Conservation (phyloP, 768 basidiomycete genomes). For the Tricholoma matsutake region DNA sequence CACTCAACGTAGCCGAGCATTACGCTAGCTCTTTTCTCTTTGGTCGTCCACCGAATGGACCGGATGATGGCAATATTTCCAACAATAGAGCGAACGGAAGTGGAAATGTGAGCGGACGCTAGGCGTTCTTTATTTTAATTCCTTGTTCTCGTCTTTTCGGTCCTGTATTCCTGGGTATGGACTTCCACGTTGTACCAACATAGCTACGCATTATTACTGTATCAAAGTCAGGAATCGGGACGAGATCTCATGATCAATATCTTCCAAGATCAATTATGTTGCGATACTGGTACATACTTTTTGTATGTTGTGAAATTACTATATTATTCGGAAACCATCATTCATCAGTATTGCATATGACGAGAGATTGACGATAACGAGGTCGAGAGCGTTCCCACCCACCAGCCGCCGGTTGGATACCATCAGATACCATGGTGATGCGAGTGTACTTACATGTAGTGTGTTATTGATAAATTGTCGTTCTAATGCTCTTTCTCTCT, state of each 20-base stretch:
- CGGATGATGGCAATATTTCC: conserved; percentile 14
- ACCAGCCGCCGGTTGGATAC: no score
- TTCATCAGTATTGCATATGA: no score
- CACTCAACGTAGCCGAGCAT: conserved; percentile 67
- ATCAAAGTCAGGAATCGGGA: background rate
- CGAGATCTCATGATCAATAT: background rate
- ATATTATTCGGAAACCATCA: no score
- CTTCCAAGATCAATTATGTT: no score
- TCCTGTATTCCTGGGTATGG: background rate
- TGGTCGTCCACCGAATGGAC: conserved; percentile 41
- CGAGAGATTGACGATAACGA: no score
- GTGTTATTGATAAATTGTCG: no score
- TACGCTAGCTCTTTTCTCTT: conserved; percentile 66
- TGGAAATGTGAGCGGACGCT: conserved; percentile 10
- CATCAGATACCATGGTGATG: no score
- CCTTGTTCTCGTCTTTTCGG: background rate
- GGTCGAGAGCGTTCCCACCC: no score
- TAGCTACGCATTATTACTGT: background rate
- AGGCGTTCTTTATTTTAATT: background rate
- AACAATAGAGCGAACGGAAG: conserved; percentile 8
- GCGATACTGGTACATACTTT: no score
- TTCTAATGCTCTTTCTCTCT: conserved; percentile 50
- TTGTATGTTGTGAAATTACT: no score
- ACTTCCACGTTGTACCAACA: background rate
- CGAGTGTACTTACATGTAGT: no score